These are phyloP conservation scores for Cenococcum geophilum DNA, from an alignment of 495 filamentous ascomycete genomes.

Conservation along the genomic window DNA sequence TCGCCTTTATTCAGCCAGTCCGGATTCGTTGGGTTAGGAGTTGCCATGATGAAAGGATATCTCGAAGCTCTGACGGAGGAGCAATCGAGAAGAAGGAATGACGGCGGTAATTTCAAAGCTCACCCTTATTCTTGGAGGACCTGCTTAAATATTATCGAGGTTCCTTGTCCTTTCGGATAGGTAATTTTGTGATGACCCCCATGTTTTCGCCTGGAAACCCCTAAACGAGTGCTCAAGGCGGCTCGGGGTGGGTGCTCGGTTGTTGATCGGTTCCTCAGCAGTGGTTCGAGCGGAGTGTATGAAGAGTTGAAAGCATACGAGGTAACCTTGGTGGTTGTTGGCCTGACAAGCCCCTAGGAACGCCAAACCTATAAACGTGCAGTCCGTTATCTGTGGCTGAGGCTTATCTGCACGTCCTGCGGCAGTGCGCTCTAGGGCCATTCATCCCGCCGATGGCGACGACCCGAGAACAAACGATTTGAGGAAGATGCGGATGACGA, in stretches of 20 bases:
- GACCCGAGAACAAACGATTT: not conserved
- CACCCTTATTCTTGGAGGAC: not conserved
- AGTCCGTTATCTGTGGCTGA: conserved; percentile 19
- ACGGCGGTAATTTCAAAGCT: not conserved
- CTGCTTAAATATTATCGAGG: conserved; percentile 1
- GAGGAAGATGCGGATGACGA: not conserved
- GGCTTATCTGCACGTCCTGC: conserved; percentile 16
- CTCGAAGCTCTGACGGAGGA: not conserved
- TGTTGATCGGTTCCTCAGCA: not conserved
- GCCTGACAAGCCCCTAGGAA: not conserved
- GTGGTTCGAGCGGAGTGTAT: conserved; percentile 2
- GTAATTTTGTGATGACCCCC: not conserved
- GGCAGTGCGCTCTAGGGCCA: not conserved
- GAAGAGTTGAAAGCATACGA: not conserved
- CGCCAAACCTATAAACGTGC: conserved; percentile 3
- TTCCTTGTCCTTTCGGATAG: not conserved
- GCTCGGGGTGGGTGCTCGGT: not conserved
- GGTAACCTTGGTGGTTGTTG: not conserved
- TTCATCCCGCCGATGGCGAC: not conserved
- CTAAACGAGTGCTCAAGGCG: not conserved
- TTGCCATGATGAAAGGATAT: conserved; percentile 17
- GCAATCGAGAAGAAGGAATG: not conserved
- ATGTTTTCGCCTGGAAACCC: not conserved
- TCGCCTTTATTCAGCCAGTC: conserved; percentile 49
- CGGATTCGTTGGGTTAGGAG: conserved; percentile 22